Evolutionary conservation across 768 basidiomycete genomes (phyloP), one percentile per base, ranked within the genome.

Genomic region (Tephrocybe sp.): DNA sequence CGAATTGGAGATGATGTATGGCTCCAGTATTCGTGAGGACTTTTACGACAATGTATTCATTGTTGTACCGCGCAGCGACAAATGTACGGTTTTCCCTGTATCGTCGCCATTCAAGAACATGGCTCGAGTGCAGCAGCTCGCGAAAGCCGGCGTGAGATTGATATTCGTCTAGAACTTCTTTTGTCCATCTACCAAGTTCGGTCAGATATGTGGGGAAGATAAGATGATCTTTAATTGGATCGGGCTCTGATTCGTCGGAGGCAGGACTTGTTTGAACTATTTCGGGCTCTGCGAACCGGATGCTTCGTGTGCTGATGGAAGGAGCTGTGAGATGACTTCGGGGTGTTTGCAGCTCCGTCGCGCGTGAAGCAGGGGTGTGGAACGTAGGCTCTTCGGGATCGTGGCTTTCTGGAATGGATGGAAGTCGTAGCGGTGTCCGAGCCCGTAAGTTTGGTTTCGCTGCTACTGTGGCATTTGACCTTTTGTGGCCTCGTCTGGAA

Each of bases 101-200:
- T 8, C 48, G 48, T 21, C 41, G 40, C 48, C 48, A 49, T 13
- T 49, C 48, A n/a, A 49, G 13, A 8, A 49, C 13, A 10, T 24
- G 48, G 9, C 31, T 16, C 24, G 9, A 22, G 16, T 36, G 41
- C 24, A 42, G 9, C 11, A 36, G 36, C 9, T 42, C 29, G 2
- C 33, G 48, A 16, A 49, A 49, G 10, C 29, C 5, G n/a, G 25
- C 11, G 24, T 42, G 8, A 24, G n/a, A 34, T 34, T 34, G 7
- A 19, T 25, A 31, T 4, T 25, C 15, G n/a, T 21, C 10, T 0
- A 49, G 24, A n/a, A n/a, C 48, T 18, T 42, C 15, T 23, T 27
- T 5, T 16, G 41, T 42, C 48, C 47, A 49, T 7, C 21, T 34
- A 9, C 23, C 29, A 15, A 49, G 23, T 18, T 49, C 18, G 1